Base-by-base conservation (phyloP, 1,139 yeast species). In the Geotrichum reessii region DNA sequence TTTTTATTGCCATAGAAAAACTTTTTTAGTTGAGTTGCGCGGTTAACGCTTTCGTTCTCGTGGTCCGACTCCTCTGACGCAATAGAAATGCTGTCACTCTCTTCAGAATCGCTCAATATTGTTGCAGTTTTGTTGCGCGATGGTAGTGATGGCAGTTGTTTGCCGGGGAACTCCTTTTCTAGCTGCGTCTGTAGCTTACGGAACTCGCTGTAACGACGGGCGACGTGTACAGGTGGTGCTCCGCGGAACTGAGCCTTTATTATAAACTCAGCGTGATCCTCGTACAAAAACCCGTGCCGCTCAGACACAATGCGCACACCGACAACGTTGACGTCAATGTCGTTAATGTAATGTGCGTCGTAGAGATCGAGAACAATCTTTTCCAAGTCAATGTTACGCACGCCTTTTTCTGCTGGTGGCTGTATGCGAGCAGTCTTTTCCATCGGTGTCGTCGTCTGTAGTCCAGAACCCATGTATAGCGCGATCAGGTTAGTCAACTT, bases 381-480 rank as follows among this genome's bases (percentile, higher is more conserved):
- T 61, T 67, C 56, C 64, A 69, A 55, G 75, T 76, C 78, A 58
- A 76, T 78, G 52, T 80, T 70, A 63, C 82, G 79, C 2, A 87
- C 78, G 12, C 83, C 81, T 47, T 81, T 82, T 57, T 69, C 83
- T 69, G 74, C 81, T 64, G 74, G 86, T 76, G 71, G 79, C 70
- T 70, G 78, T 49, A 74, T 76, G 52, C 74, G 71, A 9, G 71
- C 68, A 42, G 73, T 79, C 64, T 86, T 86, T 17, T 71, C 74
- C 55, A 78, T 70, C 63, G 86, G 92, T 56, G 82, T 77, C 0
- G 78, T 74, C 1, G 92, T 82, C 17, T 84, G 83, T 22, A 92
- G 71, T 47, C 93, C 87, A 0, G 97, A 85, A 64, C 90, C 87
- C 72, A 82, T 86, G 64, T 89, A 78, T 65, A 89, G 74, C 42